Conservation (phyloP, 805 yeast species). For the Suhomyces emberorum region DNA sequence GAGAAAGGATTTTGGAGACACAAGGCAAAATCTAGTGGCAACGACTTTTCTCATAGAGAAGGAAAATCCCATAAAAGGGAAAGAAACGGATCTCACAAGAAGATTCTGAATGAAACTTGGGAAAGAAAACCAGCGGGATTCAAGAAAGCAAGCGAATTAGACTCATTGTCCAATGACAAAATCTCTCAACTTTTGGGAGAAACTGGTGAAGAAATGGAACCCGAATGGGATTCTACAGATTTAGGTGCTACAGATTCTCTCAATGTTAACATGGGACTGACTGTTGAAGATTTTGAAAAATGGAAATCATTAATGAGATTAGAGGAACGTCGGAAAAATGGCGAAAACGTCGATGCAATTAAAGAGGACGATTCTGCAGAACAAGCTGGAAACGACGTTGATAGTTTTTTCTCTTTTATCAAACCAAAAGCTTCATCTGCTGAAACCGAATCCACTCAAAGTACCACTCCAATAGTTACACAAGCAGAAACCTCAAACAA, state of each 20-base stretch:
- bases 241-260: constrained; percentile 23
- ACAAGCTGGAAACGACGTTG: constrained; percentile 37
- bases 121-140: constrained; percentile 25
- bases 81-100: constrained; percentile 11
- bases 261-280: constrained; percentile 41
- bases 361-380: constrained; percentile 2
- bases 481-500: constrained; percentile 18
- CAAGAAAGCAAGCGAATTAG: constrained; percentile 22
- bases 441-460: constrained; percentile 2
- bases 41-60: background rate
- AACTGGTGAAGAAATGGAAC: constrained; percentile 30
- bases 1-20: constrained; percentile 49
- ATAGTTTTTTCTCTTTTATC: constrained; percentile 41
- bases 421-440: constrained; percentile 21
- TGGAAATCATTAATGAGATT: constrained; percentile 55
- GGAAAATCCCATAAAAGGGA: constrained; percentile 13
- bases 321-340: constrained; percentile 47
- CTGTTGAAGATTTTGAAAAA: constrained; percentile 56
- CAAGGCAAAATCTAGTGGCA: constrained; percentile 15
- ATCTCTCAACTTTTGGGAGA: constrained; percentile 37
- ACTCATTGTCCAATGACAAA: constrained; percentile 29
- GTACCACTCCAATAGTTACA: constrained; percentile 5
- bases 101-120: constrained; percentile 21
- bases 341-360: constrained; percentile 23
- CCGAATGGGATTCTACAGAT: constrained; percentile 39